Evolutionary conservation across 352 stramenopile species (phyloP), one percentile per base, ranked within the genome.

Genomic region (Pythium coloratum): DNA sequence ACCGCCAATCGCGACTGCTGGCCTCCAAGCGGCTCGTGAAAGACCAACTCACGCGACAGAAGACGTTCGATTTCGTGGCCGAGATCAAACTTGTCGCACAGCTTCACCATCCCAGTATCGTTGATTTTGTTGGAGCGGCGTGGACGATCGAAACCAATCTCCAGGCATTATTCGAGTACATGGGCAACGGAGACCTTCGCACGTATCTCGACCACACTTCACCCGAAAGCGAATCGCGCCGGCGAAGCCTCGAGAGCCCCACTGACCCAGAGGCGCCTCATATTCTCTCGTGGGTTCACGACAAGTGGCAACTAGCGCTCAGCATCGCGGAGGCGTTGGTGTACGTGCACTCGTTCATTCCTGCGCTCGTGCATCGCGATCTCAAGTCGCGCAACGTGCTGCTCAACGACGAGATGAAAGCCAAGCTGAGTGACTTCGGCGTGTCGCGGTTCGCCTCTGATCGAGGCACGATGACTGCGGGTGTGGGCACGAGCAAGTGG

Each of bases 51-150:
- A 87, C 76, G 10, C 70, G 69, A 4, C 63, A 79, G n/a, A 67
- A 71, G 13, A 85, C 70, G 0, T 67, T 79, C 8, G 63, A 56
- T 13, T 94, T 95, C 20, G 66, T 91, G 12, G 69, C 67, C 6
- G 88, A 95, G 63, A 89, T 94, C 71, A 90, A 89, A 47, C 72
- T 96, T 49, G 75, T 88, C 2, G 69, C 80, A 0, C 62, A 67
- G 30, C 71, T 94, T 3, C 71, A 88, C 16, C 86, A 94, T 32
- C 75, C 83, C 10, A 80, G 77, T 36, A 84, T 95, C 63, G 71
- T 95, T 7, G 67, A 73, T 44, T 74, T 95, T 8, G 64, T 93
- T 2, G 86, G 86, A 0, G 83, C 77, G 3, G 87, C 84, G 1
- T 91, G 83, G 83, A 87, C 70, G 1, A 71, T 81, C 24, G 71